Conservation (phyloP, 352 stramenopile genomes). For the Peronospora farinosa region DNA sequence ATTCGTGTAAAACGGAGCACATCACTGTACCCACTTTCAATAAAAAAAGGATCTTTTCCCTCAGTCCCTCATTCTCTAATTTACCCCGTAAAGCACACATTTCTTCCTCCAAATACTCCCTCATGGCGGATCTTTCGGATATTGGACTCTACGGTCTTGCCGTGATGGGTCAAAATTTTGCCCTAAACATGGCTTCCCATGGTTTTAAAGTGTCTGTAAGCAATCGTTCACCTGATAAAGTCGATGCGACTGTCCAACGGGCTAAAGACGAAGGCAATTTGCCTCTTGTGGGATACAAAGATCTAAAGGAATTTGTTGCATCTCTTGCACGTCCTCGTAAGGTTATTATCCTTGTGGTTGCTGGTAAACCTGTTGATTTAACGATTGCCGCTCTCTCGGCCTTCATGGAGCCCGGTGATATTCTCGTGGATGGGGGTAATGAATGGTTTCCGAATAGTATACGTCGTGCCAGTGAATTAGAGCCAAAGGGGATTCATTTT, state of each 20-base stretch:
- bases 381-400: conserved; percentile 85
- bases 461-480: conserved; percentile 89
- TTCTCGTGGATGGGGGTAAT: conserved; percentile 99
- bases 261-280: conserved; percentile 94
- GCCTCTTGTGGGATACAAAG: conserved; percentile 90
- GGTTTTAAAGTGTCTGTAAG: conserved; percentile 95
- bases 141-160: conserved; percentile 89
- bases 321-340: conserved; percentile 93
- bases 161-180: conserved; percentile 98
- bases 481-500: conserved; percentile 94
- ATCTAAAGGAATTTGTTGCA: conserved; percentile 88
- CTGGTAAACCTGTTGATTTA: conserved; percentile 93
- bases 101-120: conserved; percentile 3
- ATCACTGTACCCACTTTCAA: too few species aligned
- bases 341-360: conserved; percentile 98
- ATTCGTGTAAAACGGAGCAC: too few species aligned
- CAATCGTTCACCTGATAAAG: conserved; percentile 96
- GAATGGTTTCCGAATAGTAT: conserved; percentile 98
- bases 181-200: conserved; percentile 97
- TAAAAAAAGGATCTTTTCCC: too few species aligned
- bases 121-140: conserved; percentile 67
- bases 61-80: too few species aligned
- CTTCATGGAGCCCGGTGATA: conserved; percentile 91
- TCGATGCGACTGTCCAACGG: conserved; percentile 92
- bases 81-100: too few species aligned